phyloP scores from a whole-genome alignment of 345 rosid genomes.

The Kandelia obovata region DNA sequence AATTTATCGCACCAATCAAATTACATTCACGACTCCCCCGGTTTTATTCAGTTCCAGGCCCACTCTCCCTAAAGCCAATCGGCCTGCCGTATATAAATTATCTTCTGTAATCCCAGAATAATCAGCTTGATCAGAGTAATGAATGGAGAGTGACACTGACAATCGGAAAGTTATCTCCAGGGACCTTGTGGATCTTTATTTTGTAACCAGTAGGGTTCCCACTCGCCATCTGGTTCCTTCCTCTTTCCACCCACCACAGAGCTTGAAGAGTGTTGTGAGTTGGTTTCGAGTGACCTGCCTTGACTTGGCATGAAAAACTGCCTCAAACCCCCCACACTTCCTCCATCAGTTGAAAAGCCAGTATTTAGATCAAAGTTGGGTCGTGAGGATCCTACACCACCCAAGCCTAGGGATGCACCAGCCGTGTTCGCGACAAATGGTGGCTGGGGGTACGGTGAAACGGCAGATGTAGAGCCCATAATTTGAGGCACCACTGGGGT shows the following conservation, averaged over 20 bases:
- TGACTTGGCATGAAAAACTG: constrained; percentile 60
- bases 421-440: constrained; percentile 66
- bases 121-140: constrained; percentile 22
- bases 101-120: constrained; percentile 24
- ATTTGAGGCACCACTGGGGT: constrained; percentile 63
- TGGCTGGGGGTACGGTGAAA: constrained; percentile 51
- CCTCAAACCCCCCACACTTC: constrained; percentile 46
- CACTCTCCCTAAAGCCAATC: constrained; percentile 33
- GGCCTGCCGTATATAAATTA: constrained; percentile 22
- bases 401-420: constrained; percentile 42
- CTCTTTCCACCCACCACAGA: constrained; percentile 66
- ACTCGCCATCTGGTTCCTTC: constrained; percentile 77
- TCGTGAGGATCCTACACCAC: constrained; percentile 49
- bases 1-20: constrained; percentile 47
- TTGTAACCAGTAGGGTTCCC: constrained; percentile 49
- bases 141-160: constrained; percentile 6
- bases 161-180: constrained; percentile 45
- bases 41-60: constrained; percentile 42
- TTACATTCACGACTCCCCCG: constrained; percentile 31
- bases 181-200: constrained; percentile 59
- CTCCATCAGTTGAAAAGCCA: constrained; percentile 60
- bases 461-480: constrained; percentile 44
- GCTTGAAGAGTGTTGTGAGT: constrained; percentile 55
- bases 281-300: constrained; percentile 43
- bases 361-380: constrained; percentile 67